Percentiles rank a stretch among this genome's conserved stretches.
phyloP scores from a whole-genome alignment of 345 rosid species.

The Melaleuca alternifolia region DNA sequence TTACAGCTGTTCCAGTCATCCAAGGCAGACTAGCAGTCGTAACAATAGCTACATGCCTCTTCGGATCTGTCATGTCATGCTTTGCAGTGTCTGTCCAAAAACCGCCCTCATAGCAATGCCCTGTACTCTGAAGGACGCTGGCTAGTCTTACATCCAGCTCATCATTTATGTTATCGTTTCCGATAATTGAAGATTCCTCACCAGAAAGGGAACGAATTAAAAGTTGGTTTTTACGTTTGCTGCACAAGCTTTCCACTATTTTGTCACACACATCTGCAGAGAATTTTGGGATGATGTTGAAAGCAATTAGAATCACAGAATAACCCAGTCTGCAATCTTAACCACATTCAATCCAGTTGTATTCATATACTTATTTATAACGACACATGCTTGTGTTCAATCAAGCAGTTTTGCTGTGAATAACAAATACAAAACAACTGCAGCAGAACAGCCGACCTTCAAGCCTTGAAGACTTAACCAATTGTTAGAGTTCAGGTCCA shows the following conservation, averaged over 20 bases:
- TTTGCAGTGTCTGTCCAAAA: slow-evolving; percentile 65
- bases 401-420: not conserved
- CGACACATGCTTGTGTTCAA: not conserved
- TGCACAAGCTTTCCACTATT: slow-evolving; percentile 72
- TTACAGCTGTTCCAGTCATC: slow-evolving; percentile 99
- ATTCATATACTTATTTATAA: not conserved
- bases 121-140: slow-evolving; percentile 92
- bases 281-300: not conserved
- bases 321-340: not conserved
- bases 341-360: not conserved
- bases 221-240: slow-evolving; percentile 71
- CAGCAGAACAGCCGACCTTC: not conserved
- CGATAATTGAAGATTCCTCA: slow-evolving; percentile 50
- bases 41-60: slow-evolving; percentile 91
- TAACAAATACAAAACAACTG: not conserved
- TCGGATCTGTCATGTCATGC: slow-evolving; percentile 37
- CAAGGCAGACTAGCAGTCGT: slow-evolving; percentile 99
- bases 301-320: not conserved
- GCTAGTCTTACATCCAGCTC: slow-evolving; percentile 83
- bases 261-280: slow-evolving; percentile 72
- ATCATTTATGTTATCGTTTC: slow-evolving; percentile 42
- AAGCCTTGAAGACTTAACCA: not conserved
- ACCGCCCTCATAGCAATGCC: slow-evolving; percentile 87
- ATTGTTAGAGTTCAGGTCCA: not conserved
- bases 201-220: slow-evolving; percentile 38